Evolutionary conservation across 176 grass and related monocot genomes (phyloP), one percentile per base, ranked within the genome.

Genomic region (Oryza glumipatula): DNA sequence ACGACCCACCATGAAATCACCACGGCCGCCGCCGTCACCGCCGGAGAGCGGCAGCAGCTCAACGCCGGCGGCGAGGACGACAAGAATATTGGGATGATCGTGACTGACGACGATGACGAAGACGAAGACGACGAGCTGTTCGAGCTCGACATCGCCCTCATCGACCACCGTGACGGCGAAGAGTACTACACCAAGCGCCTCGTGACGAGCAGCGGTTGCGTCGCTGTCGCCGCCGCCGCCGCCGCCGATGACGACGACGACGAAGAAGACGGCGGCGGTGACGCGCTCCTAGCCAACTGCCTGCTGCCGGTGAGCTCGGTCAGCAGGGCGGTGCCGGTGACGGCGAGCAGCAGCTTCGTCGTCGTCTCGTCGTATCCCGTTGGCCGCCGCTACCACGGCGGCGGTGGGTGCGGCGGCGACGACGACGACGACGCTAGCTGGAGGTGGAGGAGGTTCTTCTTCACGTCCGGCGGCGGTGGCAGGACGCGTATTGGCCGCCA

Each of bases 71-170:
- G 54, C 54, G 54, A 58, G 54, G 54, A 58, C 19, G 19, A 58
- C 7, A 1, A 9, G 1, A 5, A 7, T 9, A 38, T 38, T 38
- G 19, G 1, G 80, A 15, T 73, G 70, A n/a, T 65, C 11, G 17
- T 35, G 39, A 33, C 52, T 38, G 70, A 63, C 41, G 69, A 48
- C 28, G 67, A 71, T 6, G 64, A 35, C 17, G 67, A 71, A 2
- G 64, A 45, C 5, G 92, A 94, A 15, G 87, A 92, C 1, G 90
- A 92, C 15, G 92, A 94, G 65, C 67, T 94, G 65, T 94, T 94
- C 89, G 92, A 94, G 76, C 87, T 94, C 15, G 84, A 92, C 75
- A 66, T 74, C 28, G 44, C 41, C n/a, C 63, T 71, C 17, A 82
- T 94, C 60, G 61, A 79, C 80, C 13, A 66, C 24, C 16, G 24